Percentiles rank a stretch among this genome's conserved stretches.
Conservation (phyloP, 768 basidiomycete species). For the Macrolepiota fuliginosa region DNA sequence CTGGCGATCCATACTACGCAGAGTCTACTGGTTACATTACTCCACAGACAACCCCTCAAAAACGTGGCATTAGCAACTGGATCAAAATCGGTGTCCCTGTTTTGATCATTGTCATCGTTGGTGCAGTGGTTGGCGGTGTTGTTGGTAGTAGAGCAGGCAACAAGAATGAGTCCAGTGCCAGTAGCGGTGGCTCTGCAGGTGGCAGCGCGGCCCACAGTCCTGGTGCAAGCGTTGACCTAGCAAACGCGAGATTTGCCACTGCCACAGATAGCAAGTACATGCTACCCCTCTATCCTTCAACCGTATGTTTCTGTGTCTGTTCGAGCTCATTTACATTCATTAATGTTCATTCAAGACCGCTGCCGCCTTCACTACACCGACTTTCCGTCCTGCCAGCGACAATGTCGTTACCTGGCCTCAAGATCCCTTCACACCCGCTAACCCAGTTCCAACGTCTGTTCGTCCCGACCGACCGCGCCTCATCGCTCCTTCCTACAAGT, state of each 20-base stretch:
- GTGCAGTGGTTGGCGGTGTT: constrained; percentile 75
- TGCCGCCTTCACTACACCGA: constrained; percentile 67
- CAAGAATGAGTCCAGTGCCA: constrained; percentile 24
- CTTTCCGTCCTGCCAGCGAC: constrained; percentile 59
- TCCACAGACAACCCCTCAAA: constrained; percentile 43
- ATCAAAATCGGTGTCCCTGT: constrained; percentile 74
- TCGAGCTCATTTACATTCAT: neutral
- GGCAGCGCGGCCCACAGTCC: constrained; percentile 49
- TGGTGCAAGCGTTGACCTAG: constrained; percentile 55
- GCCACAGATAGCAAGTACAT: constrained; percentile 77
- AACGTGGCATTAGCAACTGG: constrained; percentile 61
- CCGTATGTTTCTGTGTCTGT: constrained; percentile 50
- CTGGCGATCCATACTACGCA: constrained; percentile 66
- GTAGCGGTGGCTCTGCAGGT: constrained; percentile 41
- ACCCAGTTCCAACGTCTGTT: constrained; percentile 54
- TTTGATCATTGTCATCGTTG: constrained; percentile 59
- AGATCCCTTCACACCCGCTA: constrained; percentile 72
- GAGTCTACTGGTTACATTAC: constrained; percentile 63
- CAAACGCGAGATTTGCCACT: constrained; percentile 68
- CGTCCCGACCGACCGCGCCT: constrained; percentile 86
- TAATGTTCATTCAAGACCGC: constrained; percentile 49
- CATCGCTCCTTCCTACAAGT: constrained; percentile 90
- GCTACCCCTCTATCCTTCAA: constrained; percentile 85
- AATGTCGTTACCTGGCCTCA: constrained; percentile 61
- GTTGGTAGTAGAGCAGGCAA: constrained; percentile 62